Evolutionary conservation across 2,329 filamentous ascomycete genomes (phyloP).

Genomic region (Paecilomyces sp.): DNA sequence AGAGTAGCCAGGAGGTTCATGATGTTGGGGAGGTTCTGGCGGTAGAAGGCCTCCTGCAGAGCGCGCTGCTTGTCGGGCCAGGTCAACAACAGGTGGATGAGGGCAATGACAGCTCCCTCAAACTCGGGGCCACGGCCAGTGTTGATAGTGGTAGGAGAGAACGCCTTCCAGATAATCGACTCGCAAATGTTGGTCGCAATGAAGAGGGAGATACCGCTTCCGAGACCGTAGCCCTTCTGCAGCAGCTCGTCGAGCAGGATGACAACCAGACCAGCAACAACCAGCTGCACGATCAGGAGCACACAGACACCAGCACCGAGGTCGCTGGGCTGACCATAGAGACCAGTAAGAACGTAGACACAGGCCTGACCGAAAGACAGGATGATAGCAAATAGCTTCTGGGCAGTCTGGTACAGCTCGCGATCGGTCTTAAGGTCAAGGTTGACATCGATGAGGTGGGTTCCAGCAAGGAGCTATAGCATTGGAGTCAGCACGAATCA

Average conservation of each 20-base stretch:
- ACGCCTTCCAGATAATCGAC: constrained; percentile 99
- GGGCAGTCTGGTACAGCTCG: constrained; percentile 98
- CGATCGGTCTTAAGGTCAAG: constrained; percentile 99
- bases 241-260: constrained; percentile 98
- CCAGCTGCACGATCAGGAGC: constrained; percentile 94
- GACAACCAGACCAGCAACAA: constrained; percentile 95
- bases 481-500: constrained; percentile 10
- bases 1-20: constrained; percentile 97
- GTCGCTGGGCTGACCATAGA: constrained; percentile 93
- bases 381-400: constrained; percentile 98
- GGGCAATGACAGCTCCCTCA: constrained; percentile 93
- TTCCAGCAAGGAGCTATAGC: constrained; percentile 78
- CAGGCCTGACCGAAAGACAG: constrained; percentile 95
- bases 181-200: constrained; percentile 99
- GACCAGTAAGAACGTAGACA: constrained; percentile 95
- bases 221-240: constrained; percentile 98
- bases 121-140: constrained; percentile 98
- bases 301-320: constrained; percentile 98
- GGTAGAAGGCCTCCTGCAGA: constrained; percentile 97
- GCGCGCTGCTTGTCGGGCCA: constrained; percentile 99
- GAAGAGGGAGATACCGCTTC: constrained; percentile 97
- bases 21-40: constrained; percentile 98
- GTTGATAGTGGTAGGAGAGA: constrained; percentile 98
- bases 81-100: constrained; percentile 96
- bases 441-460: constrained; percentile 99